Evolutionary conservation across 2,329 filamentous ascomycete species (phyloP), one percentile per base, ranked within the genome.

Genomic region (Trichoderma sp.): DNA sequence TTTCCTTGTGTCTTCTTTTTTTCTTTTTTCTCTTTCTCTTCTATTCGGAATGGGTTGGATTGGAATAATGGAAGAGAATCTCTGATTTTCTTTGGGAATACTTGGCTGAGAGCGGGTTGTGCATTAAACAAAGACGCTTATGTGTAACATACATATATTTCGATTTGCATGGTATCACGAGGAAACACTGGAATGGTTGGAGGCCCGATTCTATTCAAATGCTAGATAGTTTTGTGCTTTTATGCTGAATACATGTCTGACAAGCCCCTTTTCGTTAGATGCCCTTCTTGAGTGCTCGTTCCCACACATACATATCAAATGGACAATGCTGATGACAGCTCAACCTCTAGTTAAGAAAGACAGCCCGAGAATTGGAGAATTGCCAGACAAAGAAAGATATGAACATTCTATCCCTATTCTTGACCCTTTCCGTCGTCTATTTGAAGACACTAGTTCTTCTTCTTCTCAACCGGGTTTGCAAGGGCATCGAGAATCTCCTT

Each of bases 401-500:
- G 3, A 6, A 11, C 16, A 29, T 29, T 21, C 56, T 14, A 18
- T 7, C 31, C 18, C 16, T 21, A 8, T 69, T 8, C 14, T 18
- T 18, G 8, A n/a, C 24, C 5, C 16, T 27, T 38, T 21, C 2
- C n/a, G 9, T 11, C 4, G 24, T 35, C 35, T 35, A 45, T 53
- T n/a, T 5, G 41, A 31, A 21, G 21, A 7, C 59, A 24, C 18
- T 38, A 41, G 35, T 72, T 29, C 73, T 75, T 69, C 73, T 68
- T 75, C 73, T 69, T 75, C 64, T 60, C 64, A n/a, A 56, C 64
- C 16, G 73, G 73, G 56, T 69, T 75, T 4, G 53, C 56, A 29
- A 75, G 65, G 6, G 64, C 73, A 7, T 75, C 73, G 21, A 68
- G 29, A 9, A 75, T 50, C 73, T 75, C 73, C 73, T 75, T 69